Evolutionary conservation across 176 grass and related monocot species (phyloP).

Genomic region (Oropetium thomaeum): DNA sequence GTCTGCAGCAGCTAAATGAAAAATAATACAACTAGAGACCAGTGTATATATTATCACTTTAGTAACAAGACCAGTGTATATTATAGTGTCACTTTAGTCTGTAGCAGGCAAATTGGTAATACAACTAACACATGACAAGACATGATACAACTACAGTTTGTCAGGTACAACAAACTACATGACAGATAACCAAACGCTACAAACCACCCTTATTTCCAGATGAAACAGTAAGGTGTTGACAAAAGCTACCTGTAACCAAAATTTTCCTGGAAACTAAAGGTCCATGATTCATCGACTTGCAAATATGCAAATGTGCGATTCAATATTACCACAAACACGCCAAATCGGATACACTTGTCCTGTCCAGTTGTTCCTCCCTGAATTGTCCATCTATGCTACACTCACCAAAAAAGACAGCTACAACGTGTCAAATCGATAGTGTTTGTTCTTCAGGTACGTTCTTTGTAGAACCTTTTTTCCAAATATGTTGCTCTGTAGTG

Average conservation of each 20-base stretch:
- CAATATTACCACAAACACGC: slow-evolving; percentile 14
- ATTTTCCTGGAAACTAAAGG: slow-evolving; percentile 12
- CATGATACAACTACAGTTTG: slow-evolving; percentile 27
- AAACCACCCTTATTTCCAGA: slow-evolving; percentile 8
- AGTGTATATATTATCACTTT: neutral
- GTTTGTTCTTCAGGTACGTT: slow-evolving; percentile 63
- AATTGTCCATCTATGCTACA: neutral
- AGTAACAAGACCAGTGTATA: neutral
- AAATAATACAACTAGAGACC: slow-evolving; percentile 20
- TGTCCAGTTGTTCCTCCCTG: neutral
- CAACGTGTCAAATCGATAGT: slow-evolving; percentile 21
- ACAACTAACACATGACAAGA: slow-evolving; percentile 38
- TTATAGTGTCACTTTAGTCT: neutral
- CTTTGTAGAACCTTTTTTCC: slow-evolving; percentile 66
- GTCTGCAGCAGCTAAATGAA: neutral
- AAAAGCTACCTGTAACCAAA: slow-evolving; percentile 3
- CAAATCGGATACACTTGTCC: slow-evolving; percentile 4
- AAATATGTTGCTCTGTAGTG: slow-evolving; percentile 46
- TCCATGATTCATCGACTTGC: neutral
- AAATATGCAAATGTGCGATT: neutral
- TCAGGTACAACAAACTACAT: slow-evolving; percentile 29
- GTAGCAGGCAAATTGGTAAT: neutral
- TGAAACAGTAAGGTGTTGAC: neutral
- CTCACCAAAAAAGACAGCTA: slow-evolving; percentile 2
- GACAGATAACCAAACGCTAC: neutral